Evolutionary conservation across 1,284 basidiomycete genomes (phyloP).

Genomic region (Lentinula novae-zelandiae): DNA sequence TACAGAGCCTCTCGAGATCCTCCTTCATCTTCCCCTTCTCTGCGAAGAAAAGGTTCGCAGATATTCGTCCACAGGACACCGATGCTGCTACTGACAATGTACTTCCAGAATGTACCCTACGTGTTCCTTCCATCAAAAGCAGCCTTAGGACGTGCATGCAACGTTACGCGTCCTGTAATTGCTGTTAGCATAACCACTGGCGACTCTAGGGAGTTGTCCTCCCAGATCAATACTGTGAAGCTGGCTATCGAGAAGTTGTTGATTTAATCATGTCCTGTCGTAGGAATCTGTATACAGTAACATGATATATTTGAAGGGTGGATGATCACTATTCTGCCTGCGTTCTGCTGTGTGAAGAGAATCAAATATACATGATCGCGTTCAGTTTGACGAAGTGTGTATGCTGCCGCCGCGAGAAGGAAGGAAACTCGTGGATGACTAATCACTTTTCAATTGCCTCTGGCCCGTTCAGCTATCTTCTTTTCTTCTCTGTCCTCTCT

Average conservation of each 20-base stretch:
- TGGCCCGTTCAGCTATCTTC: not conserved
- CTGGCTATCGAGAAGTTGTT: constrained; percentile 77
- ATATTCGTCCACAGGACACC: not conserved
- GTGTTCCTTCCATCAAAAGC: constrained; percentile 94
- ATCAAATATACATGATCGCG: no score
- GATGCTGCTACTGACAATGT: not conserved
- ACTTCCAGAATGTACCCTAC: constrained; percentile 85
- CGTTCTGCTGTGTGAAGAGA: no score
- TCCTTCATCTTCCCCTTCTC: constrained; percentile 94
- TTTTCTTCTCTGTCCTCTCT: not conserved
- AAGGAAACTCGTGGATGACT: not conserved
- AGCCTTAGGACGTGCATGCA: constrained; percentile 93
- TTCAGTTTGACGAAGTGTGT: no score
- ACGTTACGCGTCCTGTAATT: constrained; percentile 94
- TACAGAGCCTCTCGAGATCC: constrained; percentile 96
- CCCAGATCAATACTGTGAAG: constrained; percentile 91
- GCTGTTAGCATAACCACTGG: constrained; percentile 94
- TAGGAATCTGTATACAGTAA: not conserved
- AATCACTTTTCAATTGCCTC: not conserved
- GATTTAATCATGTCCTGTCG: constrained; percentile 22
- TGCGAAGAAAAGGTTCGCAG: constrained; percentile 92
- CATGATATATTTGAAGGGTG: not conserved
- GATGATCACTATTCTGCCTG: not conserved
- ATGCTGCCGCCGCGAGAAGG: no score
- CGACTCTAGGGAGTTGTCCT: constrained; percentile 89